phyloP scores from a whole-genome alignment of 2,329 filamentous ascomycete species.

The Curvularia sp. region DNA sequence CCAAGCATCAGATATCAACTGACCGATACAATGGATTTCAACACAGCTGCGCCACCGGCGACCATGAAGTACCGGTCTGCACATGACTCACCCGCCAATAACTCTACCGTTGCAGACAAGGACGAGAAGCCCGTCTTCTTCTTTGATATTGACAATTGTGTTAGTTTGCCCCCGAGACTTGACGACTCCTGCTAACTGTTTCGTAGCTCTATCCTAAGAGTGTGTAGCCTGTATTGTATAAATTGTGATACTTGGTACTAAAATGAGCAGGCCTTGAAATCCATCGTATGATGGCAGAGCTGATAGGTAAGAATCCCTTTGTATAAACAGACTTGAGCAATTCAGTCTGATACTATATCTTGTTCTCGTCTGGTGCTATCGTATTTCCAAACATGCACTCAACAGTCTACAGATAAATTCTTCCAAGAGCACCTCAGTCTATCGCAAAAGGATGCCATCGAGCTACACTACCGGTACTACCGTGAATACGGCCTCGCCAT shows the following conservation, averaged over 20 bases:
- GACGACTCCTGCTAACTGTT: slow-evolving; percentile 15
- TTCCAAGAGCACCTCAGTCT: slow-evolving; percentile 75
- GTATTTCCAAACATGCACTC: slow-evolving; percentile 4
- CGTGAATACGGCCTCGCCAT: slow-evolving; percentile 96
- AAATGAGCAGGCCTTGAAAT: slow-evolving; percentile 72
- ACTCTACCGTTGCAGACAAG: slow-evolving; percentile 31
- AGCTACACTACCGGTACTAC: slow-evolving; percentile 91
- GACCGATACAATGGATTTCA: slow-evolving; percentile 8
- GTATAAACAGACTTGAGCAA: background rate
- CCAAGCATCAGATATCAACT: no score
- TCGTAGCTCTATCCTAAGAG: slow-evolving; percentile 80
- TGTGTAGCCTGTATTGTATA: slow-evolving; percentile 51
- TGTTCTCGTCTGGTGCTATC: background rate
- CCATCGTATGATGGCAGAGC: slow-evolving; percentile 83
- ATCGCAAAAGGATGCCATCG: slow-evolving; percentile 76
- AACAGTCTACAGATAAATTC: slow-evolving; percentile 58
- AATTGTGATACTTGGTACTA: slow-evolving; percentile 13
- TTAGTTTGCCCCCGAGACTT: slow-evolving; percentile 50
- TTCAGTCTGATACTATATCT: background rate
- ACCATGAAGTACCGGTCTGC: slow-evolving; percentile 15
- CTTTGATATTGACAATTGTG: slow-evolving; percentile 98
- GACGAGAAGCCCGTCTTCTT: slow-evolving; percentile 64
- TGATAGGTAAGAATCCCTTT: slow-evolving; percentile 66
- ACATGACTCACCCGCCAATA: slow-evolving; percentile 11
- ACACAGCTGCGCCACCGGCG: slow-evolving; percentile 15